Base-by-base conservation (phyloP, 257 asterid genomes). In the Ballota nigra region DNA sequence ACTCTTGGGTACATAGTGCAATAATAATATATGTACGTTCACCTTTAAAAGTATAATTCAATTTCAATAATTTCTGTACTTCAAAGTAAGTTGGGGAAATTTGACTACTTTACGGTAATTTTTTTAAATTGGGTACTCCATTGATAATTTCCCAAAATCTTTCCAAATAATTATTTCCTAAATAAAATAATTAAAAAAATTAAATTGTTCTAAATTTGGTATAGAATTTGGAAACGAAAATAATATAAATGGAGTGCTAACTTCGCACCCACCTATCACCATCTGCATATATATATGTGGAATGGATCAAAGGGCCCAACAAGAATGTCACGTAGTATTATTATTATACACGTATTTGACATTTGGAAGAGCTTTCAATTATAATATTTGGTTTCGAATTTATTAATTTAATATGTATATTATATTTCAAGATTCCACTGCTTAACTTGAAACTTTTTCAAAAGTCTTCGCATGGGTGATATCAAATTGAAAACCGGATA, bases 231-330 rank as follows among this genome's bases (percentile, higher is more conserved):
- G 36, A 5, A 41, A 41, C 16, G 4, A 3, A 12, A 31, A 6
- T 31, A 33, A 6, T 33, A 6, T 33, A 15, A 15, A 15, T 15
- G 53, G 53, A 45, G n/a, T 45, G 20, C 8, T 45, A 45, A 45
- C 53, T 15, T 11, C 55, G 22, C 5, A 47, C 55, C 55, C 22
- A 47, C 55, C 55, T 6, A 43, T 47, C 6, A 45, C 53, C 53
- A 45, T 45, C 53, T 45, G 36, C n/a, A n/a, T n/a, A n/a, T 6
- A 10, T 40, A 2, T 15, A 3, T 19, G 62, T 29, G 62, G 69
- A 71, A 60, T 45, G 26, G 61, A 71, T 45, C 69, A 71, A 71
- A 71, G 62, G 76, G 63, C 22, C 61, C 76, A 60, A 43, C 69
- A 43, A 71, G 75, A 71, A 71, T 71, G 76, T 3, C 76, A 71